phyloP scores from a whole-genome alignment of 768 basidiomycete genomes.

The Steccherinum ochraceum region DNA sequence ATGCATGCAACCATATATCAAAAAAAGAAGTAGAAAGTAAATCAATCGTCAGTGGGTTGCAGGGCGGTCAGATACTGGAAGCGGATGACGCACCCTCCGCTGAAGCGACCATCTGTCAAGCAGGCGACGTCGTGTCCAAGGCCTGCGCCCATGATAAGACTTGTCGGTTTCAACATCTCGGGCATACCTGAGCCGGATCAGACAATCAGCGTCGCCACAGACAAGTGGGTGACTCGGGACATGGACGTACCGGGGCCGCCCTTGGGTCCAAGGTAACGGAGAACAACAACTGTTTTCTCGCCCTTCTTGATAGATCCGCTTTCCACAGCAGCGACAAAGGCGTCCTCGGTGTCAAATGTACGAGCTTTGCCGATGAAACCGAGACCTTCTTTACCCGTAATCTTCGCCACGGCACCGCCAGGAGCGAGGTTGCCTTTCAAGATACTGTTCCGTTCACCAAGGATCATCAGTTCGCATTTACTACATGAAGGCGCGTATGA shows the following conservation, averaged over 20 bases:
- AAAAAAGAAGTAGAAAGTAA: conserved; percentile 7
- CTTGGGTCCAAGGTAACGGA: conserved; percentile 94
- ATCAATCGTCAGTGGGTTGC: neutral
- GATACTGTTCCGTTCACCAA: conserved; percentile 46
- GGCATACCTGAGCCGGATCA: conserved; percentile 72
- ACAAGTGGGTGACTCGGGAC: neutral
- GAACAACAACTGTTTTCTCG: conserved; percentile 93
- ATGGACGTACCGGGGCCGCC: conserved; percentile 80
- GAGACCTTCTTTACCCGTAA: conserved; percentile 93
- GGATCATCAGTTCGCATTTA: neutral
- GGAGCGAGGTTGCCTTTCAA: conserved; percentile 90
- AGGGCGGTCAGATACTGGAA: too few relatives aligned
- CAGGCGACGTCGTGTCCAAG: conserved; percentile 94
- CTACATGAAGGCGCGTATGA: neutral
- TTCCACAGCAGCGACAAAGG: conserved; percentile 84
- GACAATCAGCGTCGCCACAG: conserved; percentile 4
- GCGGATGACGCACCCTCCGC: conserved; percentile 83
- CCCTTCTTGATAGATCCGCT: conserved; percentile 84
- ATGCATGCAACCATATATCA: conserved; percentile 6
- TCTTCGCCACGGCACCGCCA: conserved; percentile 94
- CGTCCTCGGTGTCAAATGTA: conserved; percentile 86
- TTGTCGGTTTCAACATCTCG: conserved; percentile 98
- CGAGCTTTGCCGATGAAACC: conserved; percentile 88
- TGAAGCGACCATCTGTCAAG: conserved; percentile 96
- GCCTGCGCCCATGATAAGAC: conserved; percentile 97